Percentiles rank a stretch among this genome's conserved stretches.
These are phyloP conservation scores for Chalaropsis thielavioides DNA, from an alignment of 2,329 filamentous ascomycete species.

Conservation along the genomic window DNA sequence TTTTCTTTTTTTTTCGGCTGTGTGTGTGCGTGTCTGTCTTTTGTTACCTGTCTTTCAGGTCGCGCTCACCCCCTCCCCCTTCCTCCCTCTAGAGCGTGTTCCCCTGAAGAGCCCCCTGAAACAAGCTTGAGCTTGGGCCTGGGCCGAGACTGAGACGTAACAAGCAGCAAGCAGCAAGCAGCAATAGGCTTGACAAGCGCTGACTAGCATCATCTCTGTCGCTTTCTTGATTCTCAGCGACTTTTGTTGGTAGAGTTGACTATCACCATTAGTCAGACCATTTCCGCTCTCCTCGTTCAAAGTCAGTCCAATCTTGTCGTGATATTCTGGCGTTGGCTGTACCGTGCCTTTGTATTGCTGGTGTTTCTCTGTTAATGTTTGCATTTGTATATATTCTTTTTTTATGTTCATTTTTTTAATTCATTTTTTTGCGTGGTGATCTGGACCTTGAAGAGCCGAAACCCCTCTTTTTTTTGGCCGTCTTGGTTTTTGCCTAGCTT, in stretches of 20 bases:
- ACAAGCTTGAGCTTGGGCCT: conserved; percentile 5
- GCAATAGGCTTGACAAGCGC: not conserved
- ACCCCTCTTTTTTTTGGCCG: conserved; percentile 4
- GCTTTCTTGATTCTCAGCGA: too few species aligned
- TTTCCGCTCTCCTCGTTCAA: not conserved
- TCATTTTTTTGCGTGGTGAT: not conserved
- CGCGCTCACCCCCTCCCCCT: not conserved
- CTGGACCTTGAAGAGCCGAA: not conserved
- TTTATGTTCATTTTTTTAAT: not conserved
- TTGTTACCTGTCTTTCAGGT: not conserved
- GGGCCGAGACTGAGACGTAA: not conserved
- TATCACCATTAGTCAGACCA: too few species aligned
- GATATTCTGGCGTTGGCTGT: too few species aligned
- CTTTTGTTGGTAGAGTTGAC: too few species aligned
- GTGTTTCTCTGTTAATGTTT: too few species aligned
- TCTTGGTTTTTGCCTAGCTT: not conserved
- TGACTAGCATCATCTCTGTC: not conserved
- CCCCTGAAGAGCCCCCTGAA: conserved; percentile 2
- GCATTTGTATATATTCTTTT: not conserved
- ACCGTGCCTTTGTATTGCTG: not conserved
- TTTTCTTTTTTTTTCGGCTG: not conserved
- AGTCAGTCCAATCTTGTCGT: not conserved
- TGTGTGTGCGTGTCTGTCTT: too few species aligned
- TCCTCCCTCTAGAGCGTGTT: not conserved
- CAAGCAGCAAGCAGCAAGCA: not conserved